Evolutionary conservation across 2,329 filamentous ascomycete genomes (phyloP), one percentile per base, ranked within the genome.

Genomic region (Cercospora beticola): DNA sequence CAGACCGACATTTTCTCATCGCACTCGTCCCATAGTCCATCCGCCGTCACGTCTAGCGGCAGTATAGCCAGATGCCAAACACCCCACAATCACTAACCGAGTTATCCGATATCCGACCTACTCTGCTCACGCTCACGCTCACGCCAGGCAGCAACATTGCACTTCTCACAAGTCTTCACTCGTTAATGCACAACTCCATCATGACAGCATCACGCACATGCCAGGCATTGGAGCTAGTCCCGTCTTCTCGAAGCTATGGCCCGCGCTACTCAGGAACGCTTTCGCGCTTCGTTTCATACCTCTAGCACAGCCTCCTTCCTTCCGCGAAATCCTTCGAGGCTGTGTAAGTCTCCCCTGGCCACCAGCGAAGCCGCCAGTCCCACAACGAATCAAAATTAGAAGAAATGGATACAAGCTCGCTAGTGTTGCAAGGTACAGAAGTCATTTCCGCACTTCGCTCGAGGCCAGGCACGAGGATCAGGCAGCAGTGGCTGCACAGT

Each of bases 271-370:
- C 52, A 64, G 62, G 62, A 40, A 64, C 62, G 62, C 62, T 58
- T 57, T 31, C 31, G 58, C 62, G 49, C 62, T 58, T 36, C 49
- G 62, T 64, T 64, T 64, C 62, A 64, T 36, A 57, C 49, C 18
- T 28, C 21, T 18, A 57, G 52, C 62, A 64, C 49, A 64, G 62
- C 62, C 62, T 64, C 52, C 52, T 16, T 36, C 31, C 46, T 16
- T 36, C 31, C 46, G 26, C 30, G 26, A 31, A 64, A 64, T 64
- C 62, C 62, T 64, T 64, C 49, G 62, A 64, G 62, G 62, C 62
- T 64, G 52, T 64, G 62, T 52, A 23, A 56, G 36, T 57, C 36
- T 43, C 36, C 36, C 36, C 36, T 43, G 36, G 36, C n/a, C 28
- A 64, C 62, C 49, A 63, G 21, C 23, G 61, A 63, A 54, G 61